Percentiles rank a stretch among this genome's conserved stretches.
Evolutionary conservation across 148 eudicot genomes (phyloP).

Genomic region (Mesembryanthemum crystallinum): DNA sequence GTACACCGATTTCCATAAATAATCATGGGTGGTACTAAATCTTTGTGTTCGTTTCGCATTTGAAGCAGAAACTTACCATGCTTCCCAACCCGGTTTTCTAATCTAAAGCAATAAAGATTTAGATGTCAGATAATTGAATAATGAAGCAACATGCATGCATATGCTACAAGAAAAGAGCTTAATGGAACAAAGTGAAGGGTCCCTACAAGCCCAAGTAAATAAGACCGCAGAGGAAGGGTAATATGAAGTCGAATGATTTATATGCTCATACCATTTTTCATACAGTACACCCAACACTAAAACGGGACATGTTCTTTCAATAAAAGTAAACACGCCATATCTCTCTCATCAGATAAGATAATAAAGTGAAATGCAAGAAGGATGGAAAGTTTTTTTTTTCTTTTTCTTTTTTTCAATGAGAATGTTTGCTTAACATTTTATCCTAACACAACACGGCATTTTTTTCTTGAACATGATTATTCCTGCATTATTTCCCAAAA

Average conservation of each 20-base stretch:
- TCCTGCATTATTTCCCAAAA: too few relatives aligned
- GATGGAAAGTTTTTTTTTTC: not conserved
- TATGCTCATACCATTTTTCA: not conserved
- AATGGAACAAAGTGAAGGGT: not conserved
- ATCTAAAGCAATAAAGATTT: constrained; percentile 35
- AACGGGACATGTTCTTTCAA: not conserved
- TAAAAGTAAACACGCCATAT: not conserved
- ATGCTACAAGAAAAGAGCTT: not conserved
- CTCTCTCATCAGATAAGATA: not conserved
- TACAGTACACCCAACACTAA: not conserved
- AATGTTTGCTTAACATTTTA: too few relatives aligned
- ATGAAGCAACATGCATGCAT: not conserved
- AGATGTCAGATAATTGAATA: constrained; percentile 7
- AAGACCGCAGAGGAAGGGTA: not conserved
- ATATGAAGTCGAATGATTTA: not conserved
- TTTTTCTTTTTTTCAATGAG: not conserved
- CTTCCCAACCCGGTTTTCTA: constrained; percentile 57
- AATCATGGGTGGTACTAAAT: constrained; percentile 71
- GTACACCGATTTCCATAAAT: constrained; percentile 74
- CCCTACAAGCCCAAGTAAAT: not conserved
- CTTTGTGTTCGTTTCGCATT: constrained; percentile 53
- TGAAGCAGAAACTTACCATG: constrained; percentile 56
- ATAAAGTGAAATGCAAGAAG: not conserved
- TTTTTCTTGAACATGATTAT: too few relatives aligned
- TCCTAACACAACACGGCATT: too few relatives aligned